A percentile compares a stretch with the other conserved stretches of the same genome.
Conservation (phyloP, 2,329 filamentous ascomycete species). For the Juglanconis oblonga region DNA sequence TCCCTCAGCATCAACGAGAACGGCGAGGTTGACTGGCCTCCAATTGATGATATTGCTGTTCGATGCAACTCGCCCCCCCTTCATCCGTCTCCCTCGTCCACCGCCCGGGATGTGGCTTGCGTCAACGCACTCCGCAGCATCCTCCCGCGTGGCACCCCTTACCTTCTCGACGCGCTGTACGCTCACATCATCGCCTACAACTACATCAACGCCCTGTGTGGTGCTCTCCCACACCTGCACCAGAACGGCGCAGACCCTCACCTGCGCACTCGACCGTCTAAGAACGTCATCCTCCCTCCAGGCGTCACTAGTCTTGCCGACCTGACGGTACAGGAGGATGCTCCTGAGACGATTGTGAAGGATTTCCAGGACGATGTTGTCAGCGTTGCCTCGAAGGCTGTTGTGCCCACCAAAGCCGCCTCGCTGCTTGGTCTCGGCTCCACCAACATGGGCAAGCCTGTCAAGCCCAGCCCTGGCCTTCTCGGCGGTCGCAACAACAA, state of each 20-base stretch:
- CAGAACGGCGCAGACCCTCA: neutral
- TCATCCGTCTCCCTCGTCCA: neutral
- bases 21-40: neutral
- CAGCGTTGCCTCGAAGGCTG: conserved; percentile 17
- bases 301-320: conserved; percentile 19
- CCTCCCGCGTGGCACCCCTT: conserved; percentile 50
- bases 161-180: conserved; percentile 57
- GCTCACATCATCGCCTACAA: conserved; percentile 59
- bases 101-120: conserved; percentile 9
- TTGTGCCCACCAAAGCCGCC: conserved; percentile 52
- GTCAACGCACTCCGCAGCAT: conserved; percentile 42
- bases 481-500: conserved; percentile 19
- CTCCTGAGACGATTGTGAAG: conserved; percentile 11
- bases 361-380: conserved; percentile 22
- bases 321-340: conserved; percentile 13
- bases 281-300: conserved; percentile 4
- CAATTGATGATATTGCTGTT: neutral
- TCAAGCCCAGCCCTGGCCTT: conserved; percentile 3
- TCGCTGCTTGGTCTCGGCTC: conserved; percentile 45
- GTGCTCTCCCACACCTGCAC: neutral
- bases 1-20: conserved; percentile 3
- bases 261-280: conserved; percentile 1
- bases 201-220: conserved; percentile 44
- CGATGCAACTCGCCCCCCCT: neutral
- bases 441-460: conserved; percentile 21